These are phyloP conservation scores for Globisporangium paddicum DNA, from an alignment of 352 stramenopile species.

Conservation along the genomic window DNA sequence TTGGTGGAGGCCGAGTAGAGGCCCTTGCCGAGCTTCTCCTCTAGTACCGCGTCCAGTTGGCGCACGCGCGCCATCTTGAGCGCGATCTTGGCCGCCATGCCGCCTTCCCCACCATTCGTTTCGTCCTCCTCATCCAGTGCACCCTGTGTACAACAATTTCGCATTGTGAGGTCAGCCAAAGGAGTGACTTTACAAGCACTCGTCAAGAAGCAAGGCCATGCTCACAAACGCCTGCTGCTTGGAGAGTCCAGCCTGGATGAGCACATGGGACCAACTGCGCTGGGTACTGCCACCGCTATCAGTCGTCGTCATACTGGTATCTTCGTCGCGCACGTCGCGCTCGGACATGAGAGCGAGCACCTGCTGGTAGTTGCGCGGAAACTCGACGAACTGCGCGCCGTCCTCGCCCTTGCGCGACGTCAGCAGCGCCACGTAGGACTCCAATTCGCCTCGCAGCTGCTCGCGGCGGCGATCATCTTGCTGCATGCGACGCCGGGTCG, in stretches of 20 bases:
- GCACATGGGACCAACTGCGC: slow-evolving; percentile 52
- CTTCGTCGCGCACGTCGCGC: slow-evolving; percentile 34
- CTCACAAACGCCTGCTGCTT: slow-evolving; percentile 68
- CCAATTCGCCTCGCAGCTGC: slow-evolving; percentile 34
- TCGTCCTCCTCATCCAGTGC: slow-evolving; percentile 36
- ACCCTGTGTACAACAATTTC: slow-evolving; percentile 22
- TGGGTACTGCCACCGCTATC: slow-evolving; percentile 2
- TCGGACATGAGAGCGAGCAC: slow-evolving; percentile 65
- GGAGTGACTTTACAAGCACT: neutral
- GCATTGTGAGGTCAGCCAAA: neutral
- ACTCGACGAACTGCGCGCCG: slow-evolving; percentile 44
- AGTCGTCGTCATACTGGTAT: neutral
- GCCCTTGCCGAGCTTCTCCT: slow-evolving; percentile 61
- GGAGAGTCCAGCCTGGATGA: slow-evolving; percentile 54
- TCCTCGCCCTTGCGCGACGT: slow-evolving; percentile 33
- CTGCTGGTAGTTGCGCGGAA: slow-evolving; percentile 58
- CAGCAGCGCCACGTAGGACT: slow-evolving; percentile 40
- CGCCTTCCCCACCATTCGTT: slow-evolving; percentile 16
- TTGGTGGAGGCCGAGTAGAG: slow-evolving; percentile 35
- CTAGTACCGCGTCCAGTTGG: slow-evolving; percentile 50
- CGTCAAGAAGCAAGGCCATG: neutral
- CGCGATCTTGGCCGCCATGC: slow-evolving; percentile 55
- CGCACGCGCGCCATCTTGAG: slow-evolving; percentile 65
- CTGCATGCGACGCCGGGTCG: slow-evolving; percentile 10
- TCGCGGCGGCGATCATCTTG: slow-evolving; percentile 33